Percentiles rank a stretch among this genome's conserved stretches.
phyloP scores from a whole-genome alignment of 768 basidiomycete genomes.

The Glaciozyma antarctica region DNA sequence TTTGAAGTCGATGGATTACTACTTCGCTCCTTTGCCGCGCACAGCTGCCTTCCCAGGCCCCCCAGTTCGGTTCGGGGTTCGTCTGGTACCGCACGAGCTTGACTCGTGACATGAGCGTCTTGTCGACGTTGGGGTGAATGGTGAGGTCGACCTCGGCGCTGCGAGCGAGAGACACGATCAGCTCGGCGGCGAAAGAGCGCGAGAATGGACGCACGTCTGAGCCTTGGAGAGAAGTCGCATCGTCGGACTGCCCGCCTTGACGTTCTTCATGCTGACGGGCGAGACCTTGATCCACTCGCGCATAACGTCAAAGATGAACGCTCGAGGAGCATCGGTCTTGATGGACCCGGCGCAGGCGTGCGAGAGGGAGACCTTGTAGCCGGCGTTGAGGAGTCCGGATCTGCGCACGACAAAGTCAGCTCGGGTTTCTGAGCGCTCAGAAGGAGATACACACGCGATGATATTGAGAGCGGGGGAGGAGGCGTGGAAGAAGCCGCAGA shows the following conservation, averaged over 20 bases:
- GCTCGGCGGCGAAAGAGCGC: not conserved
- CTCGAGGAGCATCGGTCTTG: conserved; percentile 71
- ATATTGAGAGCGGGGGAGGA: conserved; percentile 64
- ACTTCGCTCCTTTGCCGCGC: not conserved
- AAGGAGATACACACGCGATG: conserved; percentile 52
- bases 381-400: conserved; percentile 79
- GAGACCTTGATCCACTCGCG: conserved; percentile 71
- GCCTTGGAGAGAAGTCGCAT: conserved; percentile 58
- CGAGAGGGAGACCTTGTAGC: conserved; percentile 75
- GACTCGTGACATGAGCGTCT: conserved; percentile 53
- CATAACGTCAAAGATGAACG: conserved; percentile 68
- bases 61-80: conserved; percentile 89
- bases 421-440: not conserved
- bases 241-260: conserved; percentile 64
- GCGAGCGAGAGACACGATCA: not conserved
- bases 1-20: not conserved
- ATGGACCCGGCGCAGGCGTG: conserved; percentile 82
- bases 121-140: conserved; percentile 54
- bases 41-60: conserved; percentile 49
- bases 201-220: conserved; percentile 46
- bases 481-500: conserved; percentile 75
- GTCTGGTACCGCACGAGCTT: conserved; percentile 81
- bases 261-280: conserved; percentile 75
- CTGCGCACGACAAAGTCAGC: conserved; percentile 42
- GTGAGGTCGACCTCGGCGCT: conserved; percentile 65